phyloP scores from a whole-genome alignment of 805 yeast genomes.

The Wickerhamomyces rabaulensis region DNA sequence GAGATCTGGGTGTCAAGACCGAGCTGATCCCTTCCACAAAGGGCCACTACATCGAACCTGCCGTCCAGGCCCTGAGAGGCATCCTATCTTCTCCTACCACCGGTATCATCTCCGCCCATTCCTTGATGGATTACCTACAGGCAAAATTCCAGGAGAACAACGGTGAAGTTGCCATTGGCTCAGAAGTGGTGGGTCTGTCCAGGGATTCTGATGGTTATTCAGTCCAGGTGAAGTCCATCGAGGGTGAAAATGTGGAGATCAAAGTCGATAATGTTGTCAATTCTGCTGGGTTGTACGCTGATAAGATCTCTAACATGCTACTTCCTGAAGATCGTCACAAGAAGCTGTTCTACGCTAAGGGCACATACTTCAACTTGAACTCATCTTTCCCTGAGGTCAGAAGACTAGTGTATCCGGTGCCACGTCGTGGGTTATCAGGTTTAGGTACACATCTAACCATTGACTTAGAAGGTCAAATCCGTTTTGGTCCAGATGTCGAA shows the following conservation, averaged over 20 bases:
- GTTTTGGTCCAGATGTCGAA: slow-evolving; percentile 87
- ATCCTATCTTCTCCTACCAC: slow-evolving; percentile 73
- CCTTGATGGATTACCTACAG: slow-evolving; percentile 55
- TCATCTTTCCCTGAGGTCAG: slow-evolving; percentile 43
- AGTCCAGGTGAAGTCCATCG: slow-evolving; percentile 26
- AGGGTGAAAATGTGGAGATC: slow-evolving; percentile 33
- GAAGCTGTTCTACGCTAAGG: slow-evolving; percentile 70
- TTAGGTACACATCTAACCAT: slow-evolving; percentile 86
- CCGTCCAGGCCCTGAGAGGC: slow-evolving; percentile 56
- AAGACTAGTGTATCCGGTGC: slow-evolving; percentile 73
- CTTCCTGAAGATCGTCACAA: slow-evolving; percentile 58
- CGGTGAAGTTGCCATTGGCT: slow-evolving; percentile 62
- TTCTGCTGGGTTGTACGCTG: slow-evolving; percentile 77
- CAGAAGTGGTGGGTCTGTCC: slow-evolving; percentile 43
- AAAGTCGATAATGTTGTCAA: slow-evolving; percentile 60
- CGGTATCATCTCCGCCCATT: slow-evolving; percentile 82
- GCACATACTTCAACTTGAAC: slow-evolving; percentile 67
- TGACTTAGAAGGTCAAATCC: slow-evolving; percentile 71
- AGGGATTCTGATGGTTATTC: slow-evolving; percentile 24
- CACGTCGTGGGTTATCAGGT: slow-evolving; percentile 64
- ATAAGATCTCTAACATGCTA: slow-evolving; percentile 61
- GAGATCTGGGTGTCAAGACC: slow-evolving; percentile 51
- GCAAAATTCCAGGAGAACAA: slow-evolving; percentile 49
- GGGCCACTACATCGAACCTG: slow-evolving; percentile 55
- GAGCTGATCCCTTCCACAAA: slow-evolving; percentile 42